Percentiles rank a stretch among this genome's conserved stretches.
Evolutionary conservation across 148 eudicot genomes (phyloP).

Genomic region (Diospyros kaki): DNA sequence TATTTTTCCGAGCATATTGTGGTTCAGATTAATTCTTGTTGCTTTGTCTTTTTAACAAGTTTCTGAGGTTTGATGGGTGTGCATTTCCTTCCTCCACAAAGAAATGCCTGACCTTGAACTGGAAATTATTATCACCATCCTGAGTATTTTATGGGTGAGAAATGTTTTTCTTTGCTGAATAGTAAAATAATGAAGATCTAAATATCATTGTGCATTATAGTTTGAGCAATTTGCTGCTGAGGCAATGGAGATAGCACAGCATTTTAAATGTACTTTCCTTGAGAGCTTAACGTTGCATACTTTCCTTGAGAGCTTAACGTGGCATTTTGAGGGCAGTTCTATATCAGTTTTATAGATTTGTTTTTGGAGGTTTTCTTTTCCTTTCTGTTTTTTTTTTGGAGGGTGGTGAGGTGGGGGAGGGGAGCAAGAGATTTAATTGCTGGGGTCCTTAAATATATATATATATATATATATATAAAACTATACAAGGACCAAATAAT

Average conservation of each 20-base stretch:
- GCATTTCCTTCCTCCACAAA: background rate
- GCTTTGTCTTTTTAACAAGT: background rate
- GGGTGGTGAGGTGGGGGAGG: background rate
- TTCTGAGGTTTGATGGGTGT: background rate
- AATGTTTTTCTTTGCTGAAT: background rate
- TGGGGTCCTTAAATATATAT: too few relatives aligned
- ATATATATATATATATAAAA: too few relatives aligned
- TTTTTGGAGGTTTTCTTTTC: background rate
- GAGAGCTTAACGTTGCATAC: background rate
- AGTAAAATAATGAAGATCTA: too few relatives aligned
- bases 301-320: background rate
- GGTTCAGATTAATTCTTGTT: background rate
- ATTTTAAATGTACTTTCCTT: too few relatives aligned
- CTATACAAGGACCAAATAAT: background rate
- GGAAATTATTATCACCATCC: background rate
- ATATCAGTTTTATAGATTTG: too few relatives aligned
- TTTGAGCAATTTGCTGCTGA: background rate
- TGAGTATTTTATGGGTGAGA: background rate
- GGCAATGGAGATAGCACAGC: background rate
- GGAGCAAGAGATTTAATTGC: background rate
- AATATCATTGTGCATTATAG: background rate
- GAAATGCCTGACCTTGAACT: background rate
- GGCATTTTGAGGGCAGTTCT: background rate
- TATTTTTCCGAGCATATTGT: background rate
- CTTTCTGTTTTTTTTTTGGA: background rate